phyloP scores from a whole-genome alignment of 495 filamentous ascomycete species.

The Daldinia decipiens region DNA sequence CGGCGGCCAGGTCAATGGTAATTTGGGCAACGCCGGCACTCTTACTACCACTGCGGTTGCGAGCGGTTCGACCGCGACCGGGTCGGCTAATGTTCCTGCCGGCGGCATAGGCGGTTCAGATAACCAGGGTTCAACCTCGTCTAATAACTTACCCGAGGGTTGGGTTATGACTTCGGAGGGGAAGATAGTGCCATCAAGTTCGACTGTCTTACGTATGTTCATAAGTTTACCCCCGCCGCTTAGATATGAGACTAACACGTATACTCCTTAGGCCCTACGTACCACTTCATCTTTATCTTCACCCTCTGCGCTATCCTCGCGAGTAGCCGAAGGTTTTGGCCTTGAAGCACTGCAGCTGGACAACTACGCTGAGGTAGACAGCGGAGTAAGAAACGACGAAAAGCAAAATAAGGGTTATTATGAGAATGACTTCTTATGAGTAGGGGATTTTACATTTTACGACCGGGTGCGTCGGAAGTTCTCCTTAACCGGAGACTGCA shows the following conservation, averaged over 20 bases:
- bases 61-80: constrained; percentile 51
- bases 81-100: constrained; percentile 61
- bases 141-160: constrained; percentile 56
- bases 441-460: not conserved
- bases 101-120: constrained; percentile 70
- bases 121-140: constrained; percentile 32
- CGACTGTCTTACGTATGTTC: constrained; percentile 60
- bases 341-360: constrained; percentile 27
- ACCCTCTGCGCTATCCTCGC: constrained; percentile 37
- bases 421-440: not conserved
- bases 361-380: not conserved
- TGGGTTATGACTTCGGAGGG: constrained; percentile 79
- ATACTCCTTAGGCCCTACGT: constrained; percentile 34
- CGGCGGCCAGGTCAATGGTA: constrained; percentile 70
- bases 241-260: constrained; percentile 19
- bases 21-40: constrained; percentile 56
- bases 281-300: constrained; percentile 21
- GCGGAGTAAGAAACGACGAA: not conserved
- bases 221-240: not conserved
- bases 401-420: not conserved
- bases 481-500: not conserved
- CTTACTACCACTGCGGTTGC: constrained; percentile 62
- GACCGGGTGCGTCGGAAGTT: not conserved
- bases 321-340: constrained; percentile 38
- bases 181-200: constrained; percentile 69